These are phyloP conservation scores for Agapanthus africanus DNA, from an alignment of 106 monocot genomes.

Conservation along the genomic window DNA sequence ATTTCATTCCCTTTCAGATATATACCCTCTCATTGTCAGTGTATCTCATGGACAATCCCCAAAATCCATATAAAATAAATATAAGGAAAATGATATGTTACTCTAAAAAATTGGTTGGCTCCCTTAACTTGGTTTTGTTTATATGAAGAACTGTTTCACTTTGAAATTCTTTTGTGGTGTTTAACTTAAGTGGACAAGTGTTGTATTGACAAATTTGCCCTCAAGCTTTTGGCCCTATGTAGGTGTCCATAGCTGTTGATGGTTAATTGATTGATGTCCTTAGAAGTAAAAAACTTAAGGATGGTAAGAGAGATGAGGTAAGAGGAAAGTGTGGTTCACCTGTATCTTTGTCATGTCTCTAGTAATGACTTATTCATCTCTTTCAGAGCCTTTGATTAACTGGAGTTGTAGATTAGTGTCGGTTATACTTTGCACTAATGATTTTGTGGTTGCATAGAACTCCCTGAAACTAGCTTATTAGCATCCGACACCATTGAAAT, in stretches of 20 bases:
- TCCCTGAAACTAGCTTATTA: no score
- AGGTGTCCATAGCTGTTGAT: neutral
- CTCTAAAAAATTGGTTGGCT: neutral
- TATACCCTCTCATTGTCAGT: conserved; percentile 34
- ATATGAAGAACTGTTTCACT: neutral
- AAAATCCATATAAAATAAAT: neutral
- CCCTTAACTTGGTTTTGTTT: neutral
- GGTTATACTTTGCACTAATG: neutral
- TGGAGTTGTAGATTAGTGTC: neutral
- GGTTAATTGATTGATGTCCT: no score
- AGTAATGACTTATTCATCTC: neutral
- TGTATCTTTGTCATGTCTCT: neutral
- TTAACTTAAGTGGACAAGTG: neutral
- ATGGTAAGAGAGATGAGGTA: neutral
- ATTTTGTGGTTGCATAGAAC: neutral
- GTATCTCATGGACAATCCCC: neutral
- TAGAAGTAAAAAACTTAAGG: no score
- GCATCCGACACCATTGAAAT: no score
- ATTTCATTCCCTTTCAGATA: conserved; percentile 13
- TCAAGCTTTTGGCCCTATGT: neutral
- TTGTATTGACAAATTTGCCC: neutral
- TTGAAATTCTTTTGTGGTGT: neutral
- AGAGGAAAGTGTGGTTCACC: neutral
- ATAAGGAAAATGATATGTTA: neutral
- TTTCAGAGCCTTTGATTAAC: neutral